Conservation (phyloP, 352 stramenopile genomes). For the Phytophthora cryptogea region DNA sequence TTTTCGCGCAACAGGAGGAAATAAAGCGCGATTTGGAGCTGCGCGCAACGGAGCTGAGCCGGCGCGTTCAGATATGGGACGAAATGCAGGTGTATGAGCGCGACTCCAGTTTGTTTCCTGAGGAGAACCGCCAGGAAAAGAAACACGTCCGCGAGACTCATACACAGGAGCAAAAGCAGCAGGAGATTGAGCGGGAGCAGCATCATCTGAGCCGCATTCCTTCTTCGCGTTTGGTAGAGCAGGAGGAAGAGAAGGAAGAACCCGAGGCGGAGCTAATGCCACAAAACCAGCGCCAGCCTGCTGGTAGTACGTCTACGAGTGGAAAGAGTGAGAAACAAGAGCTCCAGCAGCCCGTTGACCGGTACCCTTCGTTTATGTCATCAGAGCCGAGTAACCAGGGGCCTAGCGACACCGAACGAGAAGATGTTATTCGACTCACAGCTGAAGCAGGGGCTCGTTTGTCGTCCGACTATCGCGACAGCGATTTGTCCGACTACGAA, state of each 20-base stretch:
- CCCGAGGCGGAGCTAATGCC: slow-evolving; percentile 20
- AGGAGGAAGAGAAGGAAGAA: slow-evolving; percentile 37
- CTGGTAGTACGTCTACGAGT: slow-evolving; percentile 20
- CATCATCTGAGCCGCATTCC: slow-evolving; percentile 18
- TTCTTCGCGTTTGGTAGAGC: slow-evolving; percentile 22
- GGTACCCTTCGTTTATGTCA: slow-evolving; percentile 43
- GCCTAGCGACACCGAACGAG: slow-evolving; percentile 27
- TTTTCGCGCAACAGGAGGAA: slow-evolving; percentile 40
- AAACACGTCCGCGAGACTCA: slow-evolving; percentile 8
- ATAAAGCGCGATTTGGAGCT: slow-evolving; percentile 39
- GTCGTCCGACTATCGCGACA: slow-evolving; percentile 33
- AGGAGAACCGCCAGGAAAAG: slow-evolving; percentile 14
- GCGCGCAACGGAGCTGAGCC: slow-evolving; percentile 33
- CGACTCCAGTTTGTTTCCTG: slow-evolving; percentile 27
- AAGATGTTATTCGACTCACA: slow-evolving; percentile 33
- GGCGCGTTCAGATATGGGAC: slow-evolving; percentile 37
- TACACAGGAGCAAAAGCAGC: slow-evolving; percentile 6
- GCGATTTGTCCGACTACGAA: slow-evolving; percentile 45
- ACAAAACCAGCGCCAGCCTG: slow-evolving; percentile 12
- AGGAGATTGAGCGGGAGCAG: slow-evolving; percentile 10
- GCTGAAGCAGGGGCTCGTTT: slow-evolving; percentile 27
- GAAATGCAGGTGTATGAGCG: slow-evolving; percentile 41
- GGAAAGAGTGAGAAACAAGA: slow-evolving; percentile 20
- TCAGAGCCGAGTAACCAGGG: slow-evolving; percentile 35
- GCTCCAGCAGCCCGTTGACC: slow-evolving; percentile 7